Evolutionary conservation across 2,329 filamentous ascomycete genomes (phyloP).

Genomic region (Penicillium sp.): DNA sequence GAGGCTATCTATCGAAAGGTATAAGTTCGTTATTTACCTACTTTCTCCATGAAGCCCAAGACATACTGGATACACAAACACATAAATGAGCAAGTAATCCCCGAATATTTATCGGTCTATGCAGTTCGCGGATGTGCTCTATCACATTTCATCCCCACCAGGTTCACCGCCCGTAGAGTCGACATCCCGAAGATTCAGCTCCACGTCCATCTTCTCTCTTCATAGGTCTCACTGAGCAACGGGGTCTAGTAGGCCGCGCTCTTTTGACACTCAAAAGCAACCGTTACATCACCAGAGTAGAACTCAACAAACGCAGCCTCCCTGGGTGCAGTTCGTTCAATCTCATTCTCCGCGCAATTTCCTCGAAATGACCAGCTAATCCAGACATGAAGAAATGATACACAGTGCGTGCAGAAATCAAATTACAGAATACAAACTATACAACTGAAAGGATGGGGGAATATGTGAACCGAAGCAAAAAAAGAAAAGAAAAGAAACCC

Average conservation of each 20-base stretch:
- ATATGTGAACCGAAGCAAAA: constrained; percentile 11
- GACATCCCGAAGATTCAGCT: not conserved
- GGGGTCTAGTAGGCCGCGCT: not conserved
- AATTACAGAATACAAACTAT: constrained; percentile 5
- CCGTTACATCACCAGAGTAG: not conserved
- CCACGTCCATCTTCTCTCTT: not conserved
- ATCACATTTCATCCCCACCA: not conserved
- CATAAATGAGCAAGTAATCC: not conserved
- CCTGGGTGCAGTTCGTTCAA: not conserved
- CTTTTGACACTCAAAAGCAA: not conserved
- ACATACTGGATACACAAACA: not conserved
- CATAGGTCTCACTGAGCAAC: not conserved
- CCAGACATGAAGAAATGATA: not conserved
- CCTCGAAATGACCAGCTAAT: not conserved
- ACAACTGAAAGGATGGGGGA: constrained; percentile 10
- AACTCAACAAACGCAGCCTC: not conserved
- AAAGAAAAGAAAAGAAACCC: constrained; percentile 2
- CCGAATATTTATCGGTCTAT: not conserved
- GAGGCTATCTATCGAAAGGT: no score
- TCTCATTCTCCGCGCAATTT: not conserved
- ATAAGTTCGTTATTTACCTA: no score
- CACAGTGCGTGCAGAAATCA: no score
- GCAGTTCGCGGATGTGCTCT: not conserved
- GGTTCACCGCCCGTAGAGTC: not conserved
- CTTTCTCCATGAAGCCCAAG: not conserved